Evolutionary conservation across 192 early-diverging fungal genomes (phyloP).

Genomic region (Rhizophlyctis rosea): DNA sequence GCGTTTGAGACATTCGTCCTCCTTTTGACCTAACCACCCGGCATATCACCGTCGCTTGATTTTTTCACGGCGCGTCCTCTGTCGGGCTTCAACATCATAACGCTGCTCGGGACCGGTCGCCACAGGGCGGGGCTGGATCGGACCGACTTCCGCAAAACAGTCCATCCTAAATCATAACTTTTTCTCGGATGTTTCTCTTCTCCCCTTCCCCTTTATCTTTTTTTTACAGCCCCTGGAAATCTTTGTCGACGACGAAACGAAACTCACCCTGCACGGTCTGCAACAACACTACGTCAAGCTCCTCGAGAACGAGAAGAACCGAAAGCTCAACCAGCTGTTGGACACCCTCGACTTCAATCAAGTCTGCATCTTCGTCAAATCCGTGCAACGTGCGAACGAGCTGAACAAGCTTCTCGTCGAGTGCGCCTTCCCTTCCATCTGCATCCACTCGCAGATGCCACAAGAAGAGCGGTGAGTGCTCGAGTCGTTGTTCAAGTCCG

Average conservation of each 20-base stretch:
- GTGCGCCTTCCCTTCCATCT: slow-evolving; percentile 91
- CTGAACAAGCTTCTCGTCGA: slow-evolving; percentile 83
- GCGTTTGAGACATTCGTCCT: background rate
- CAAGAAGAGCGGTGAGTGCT: slow-evolving; percentile 78
- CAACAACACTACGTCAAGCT: slow-evolving; percentile 92
- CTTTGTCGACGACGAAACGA: slow-evolving; percentile 96
- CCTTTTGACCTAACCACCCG: background rate
- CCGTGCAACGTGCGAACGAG: slow-evolving; percentile 79
- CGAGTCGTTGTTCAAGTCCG: background rate
- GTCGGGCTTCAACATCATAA: background rate
- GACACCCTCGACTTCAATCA: slow-evolving; percentile 98
- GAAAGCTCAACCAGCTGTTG: slow-evolving; percentile 86
- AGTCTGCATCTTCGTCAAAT: slow-evolving; percentile 95
- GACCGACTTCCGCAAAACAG: no score
- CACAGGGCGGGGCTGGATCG: no score
- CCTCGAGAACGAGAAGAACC: slow-evolving; percentile 84
- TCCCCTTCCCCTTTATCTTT: slow-evolving; percentile 17
- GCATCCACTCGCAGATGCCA: slow-evolving; percentile 85
- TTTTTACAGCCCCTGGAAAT: slow-evolving; percentile 82
- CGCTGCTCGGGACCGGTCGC: no score
- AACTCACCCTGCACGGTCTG: slow-evolving; percentile 95
- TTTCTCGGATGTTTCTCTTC: slow-evolving; percentile 16
- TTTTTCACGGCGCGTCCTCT: background rate
- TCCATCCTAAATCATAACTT: background rate
- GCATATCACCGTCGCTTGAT: slow-evolving; percentile 1